phyloP scores from a whole-genome alignment of 768 basidiomycete genomes.

The Boletellus ananas region DNA sequence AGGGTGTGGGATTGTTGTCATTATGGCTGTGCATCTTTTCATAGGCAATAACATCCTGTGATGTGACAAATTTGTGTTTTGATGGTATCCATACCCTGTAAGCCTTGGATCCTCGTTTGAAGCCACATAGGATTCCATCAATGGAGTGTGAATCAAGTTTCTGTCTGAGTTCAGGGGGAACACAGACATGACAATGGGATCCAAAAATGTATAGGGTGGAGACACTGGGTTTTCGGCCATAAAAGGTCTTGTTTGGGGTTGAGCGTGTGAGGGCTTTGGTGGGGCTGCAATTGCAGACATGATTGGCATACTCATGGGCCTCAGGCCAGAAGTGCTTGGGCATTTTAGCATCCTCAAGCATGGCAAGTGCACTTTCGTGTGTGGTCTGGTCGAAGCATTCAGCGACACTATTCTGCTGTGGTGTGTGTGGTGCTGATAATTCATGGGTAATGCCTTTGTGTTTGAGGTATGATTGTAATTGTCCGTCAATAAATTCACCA shows the following conservation, averaged over 20 bases:
- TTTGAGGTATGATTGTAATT: neutral
- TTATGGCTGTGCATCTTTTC: too few species aligned
- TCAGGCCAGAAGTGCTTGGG: slow-evolving; percentile 22
- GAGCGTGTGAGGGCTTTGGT: slow-evolving; percentile 4
- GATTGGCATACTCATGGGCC: too few species aligned
- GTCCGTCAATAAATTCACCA: neutral
- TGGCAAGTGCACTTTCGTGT: slow-evolving; percentile 20
- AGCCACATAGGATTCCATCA: slow-evolving; percentile 4
- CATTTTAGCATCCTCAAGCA: slow-evolving; percentile 21
- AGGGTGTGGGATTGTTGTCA: neutral
- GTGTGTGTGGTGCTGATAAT: neutral
- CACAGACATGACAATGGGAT: slow-evolving; percentile 4
- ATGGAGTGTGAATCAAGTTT: slow-evolving; percentile 15
- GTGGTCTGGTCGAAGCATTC: slow-evolving; percentile 25
- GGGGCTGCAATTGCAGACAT: neutral
- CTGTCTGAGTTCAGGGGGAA: neutral
- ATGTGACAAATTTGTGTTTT: slow-evolving; percentile 3
- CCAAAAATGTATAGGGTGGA: slow-evolving; percentile 22
- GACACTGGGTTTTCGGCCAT: slow-evolving; percentile 22
- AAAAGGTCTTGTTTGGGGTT: slow-evolving; percentile 22
- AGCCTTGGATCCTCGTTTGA: slow-evolving; percentile 4
- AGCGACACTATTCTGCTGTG: neutral
- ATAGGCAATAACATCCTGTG: too few species aligned
- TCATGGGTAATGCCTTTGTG: neutral
- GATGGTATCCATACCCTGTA: slow-evolving; percentile 5